Base-by-base conservation (phyloP, 306 rosid species). In the Astragalus glycyphyllos region DNA sequence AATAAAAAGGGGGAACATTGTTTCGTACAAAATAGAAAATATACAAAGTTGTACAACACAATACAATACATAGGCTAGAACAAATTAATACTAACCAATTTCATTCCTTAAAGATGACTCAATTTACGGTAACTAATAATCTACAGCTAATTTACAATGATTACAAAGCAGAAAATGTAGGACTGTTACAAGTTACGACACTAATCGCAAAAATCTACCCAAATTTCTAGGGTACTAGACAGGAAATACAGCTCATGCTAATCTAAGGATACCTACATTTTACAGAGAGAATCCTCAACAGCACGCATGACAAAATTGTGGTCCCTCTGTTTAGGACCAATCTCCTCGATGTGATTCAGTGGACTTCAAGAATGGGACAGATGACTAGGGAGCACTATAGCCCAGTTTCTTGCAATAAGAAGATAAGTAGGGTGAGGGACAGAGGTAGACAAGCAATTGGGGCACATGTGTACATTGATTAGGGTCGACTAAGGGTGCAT, bases 21-120 rank as follows among this genome's bases (percentile, higher is more conserved):
- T 26, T 26, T 41, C 46, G 6, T 5, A 41, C n/a, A 41, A 41
- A 41, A 58, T 34, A 58, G 45, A 58, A 34, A 58, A 32, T 20
- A 13, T 58, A 51, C 12, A 34, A n/a, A 56, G 64, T 58, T 58
- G 23, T 37, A 58, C 64, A 58, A 58, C 64, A 58, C 44, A 34
- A 6, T 11, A 26, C 61, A 55, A 26, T 57, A 57, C 7, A n/a
- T 32, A 13, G 23, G 44, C 23, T 11, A 32, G 23, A 32, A 31
- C n/a, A 58, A 58, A 57, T 31, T 29, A 5, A 1, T 31, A 57
- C 41, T 57, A 58, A n/a, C 12, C 7, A 58, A 41, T 41, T 41
- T 3, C 10, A 8, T 41, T 41, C 46, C 46, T 11, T 8, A 41
- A 7, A 41, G 3, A n/a, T n/a, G 46, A 41, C 46, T 8, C 11